Evolutionary conservation across 352 stramenopile species (phyloP).

Genomic region (Pythium apleroticum): DNA sequence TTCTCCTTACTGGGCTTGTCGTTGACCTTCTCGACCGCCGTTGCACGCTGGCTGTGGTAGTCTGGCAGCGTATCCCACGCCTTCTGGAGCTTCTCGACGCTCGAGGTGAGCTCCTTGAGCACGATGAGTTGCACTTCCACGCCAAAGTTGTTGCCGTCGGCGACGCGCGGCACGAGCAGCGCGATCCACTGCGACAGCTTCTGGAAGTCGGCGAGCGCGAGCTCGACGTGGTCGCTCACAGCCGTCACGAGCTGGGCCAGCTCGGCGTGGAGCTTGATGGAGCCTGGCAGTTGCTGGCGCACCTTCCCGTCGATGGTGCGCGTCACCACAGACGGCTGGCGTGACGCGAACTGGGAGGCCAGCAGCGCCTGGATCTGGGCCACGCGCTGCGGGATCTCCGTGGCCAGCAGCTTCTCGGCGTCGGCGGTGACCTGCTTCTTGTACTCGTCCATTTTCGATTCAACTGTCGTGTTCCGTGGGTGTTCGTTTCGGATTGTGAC

Average conservation of each 20-base stretch:
- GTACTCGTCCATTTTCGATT: constrained; percentile 52
- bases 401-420: constrained; percentile 37
- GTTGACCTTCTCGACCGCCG: constrained; percentile 72
- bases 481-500: constrained; percentile 3
- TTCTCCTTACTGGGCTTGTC: constrained; percentile 61
- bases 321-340: constrained; percentile 40
- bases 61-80: constrained; percentile 70
- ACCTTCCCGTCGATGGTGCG: constrained; percentile 35
- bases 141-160: constrained; percentile 88
- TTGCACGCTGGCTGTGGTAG: constrained; percentile 64
- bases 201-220: constrained; percentile 43
- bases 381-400: constrained; percentile 47
- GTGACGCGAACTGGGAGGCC: constrained; percentile 45
- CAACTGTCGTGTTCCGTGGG: background rate
- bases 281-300: constrained; percentile 28
- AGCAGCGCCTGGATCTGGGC: constrained; percentile 46
- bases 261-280: constrained; percentile 39
- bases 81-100: constrained; percentile 69
- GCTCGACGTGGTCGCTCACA: constrained; percentile 58
- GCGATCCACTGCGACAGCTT: constrained; percentile 72
- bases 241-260: constrained; percentile 42
- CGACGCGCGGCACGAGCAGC: constrained; percentile 71
- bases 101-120: constrained; percentile 67
- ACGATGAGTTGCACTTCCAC: constrained; percentile 85
- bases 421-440: constrained; percentile 39